Base-by-base conservation (phyloP, 2,329 filamentous ascomycete genomes). In the Aphanocladium album region DNA sequence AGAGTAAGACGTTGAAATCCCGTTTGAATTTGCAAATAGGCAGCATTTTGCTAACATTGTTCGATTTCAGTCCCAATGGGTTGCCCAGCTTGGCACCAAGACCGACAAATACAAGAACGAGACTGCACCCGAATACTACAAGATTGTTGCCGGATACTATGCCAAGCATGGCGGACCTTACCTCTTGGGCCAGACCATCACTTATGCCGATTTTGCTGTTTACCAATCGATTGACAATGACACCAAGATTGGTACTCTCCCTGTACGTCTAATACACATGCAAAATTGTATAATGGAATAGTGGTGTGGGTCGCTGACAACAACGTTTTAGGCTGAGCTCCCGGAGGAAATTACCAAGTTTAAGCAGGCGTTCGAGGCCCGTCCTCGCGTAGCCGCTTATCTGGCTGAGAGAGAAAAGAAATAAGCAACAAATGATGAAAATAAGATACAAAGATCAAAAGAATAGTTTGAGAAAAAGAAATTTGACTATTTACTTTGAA, bases 141-240 rank as follows among this genome's bases (percentile, higher is more conserved):
- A 67, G 0, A 43, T 72, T 1, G 27, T 75, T 1, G 68, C 59
- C 0, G 60, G 70, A 33, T 73, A 72, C 39, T 76, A 75, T 33
- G 56, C 66, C 0, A 65, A 73, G 16, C 57, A 53, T 0, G 59
- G 60, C 0, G 74, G 74, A 0, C 74, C 75, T 1, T 77, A 71
- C 53, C 69, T 77, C 3, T 63, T 77, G 0, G 74, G 75, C 1
- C 64, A 74, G 5, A 68, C 63, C 27, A 60, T 76, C 54, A 73
- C 70, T 5, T 77, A 77, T 41, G 70, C 66, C 16, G 75, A 77
- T 45, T 77, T 77, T 61, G 73, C 71, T 0, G 64, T 77, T 2
- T 76, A 72, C 60, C 72, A 75, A 54, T 73, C 73, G 2, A 69
- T 76, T 30, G 73, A 77, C 50, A 75, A 76, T 27, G 71, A 77